Evolutionary conservation across 2,329 filamentous ascomycete species (phyloP).

Genomic region (Colletotrichum lupini): DNA sequence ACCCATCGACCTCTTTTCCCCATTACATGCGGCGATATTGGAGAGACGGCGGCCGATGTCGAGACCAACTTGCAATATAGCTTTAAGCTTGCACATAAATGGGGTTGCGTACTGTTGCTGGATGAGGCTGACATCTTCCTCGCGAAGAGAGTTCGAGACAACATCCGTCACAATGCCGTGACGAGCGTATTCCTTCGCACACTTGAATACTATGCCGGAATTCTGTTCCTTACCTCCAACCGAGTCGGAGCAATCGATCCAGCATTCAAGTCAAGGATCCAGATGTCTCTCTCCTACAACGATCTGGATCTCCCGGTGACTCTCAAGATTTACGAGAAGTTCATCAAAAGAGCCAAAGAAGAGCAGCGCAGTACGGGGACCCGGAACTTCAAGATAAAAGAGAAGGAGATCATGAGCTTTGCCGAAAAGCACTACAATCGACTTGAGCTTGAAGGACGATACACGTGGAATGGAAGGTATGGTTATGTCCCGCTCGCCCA

Average conservation of each 20-base stretch:
- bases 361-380: not conserved
- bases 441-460: not conserved
- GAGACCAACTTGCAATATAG: too few relatives aligned
- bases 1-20: too few relatives aligned
- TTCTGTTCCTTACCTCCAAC: conserved; percentile 61
- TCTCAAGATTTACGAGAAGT: conserved; percentile 18
- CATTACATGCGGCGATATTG: too few relatives aligned
- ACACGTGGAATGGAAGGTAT: conserved; percentile 38
- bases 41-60: too few relatives aligned
- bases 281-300: conserved; percentile 58
- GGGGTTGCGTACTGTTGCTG: too few relatives aligned
- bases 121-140: conserved; percentile 49
- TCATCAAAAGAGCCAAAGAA: conserved; percentile 18
- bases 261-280: conserved; percentile 59
- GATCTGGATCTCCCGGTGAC: not conserved
- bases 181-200: conserved; percentile 50
- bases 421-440: not conserved
- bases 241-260: conserved; percentile 56
- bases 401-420: not conserved
- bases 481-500: too few relatives aligned
- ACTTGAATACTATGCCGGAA: conserved; percentile 59
- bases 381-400: conserved; percentile 14
- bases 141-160: conserved; percentile 72
- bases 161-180: conserved; percentile 4
- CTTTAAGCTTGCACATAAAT: too few relatives aligned